Base-by-base conservation (phyloP, 1,284 basidiomycete species). In the Boletellus deceptivus region DNA sequence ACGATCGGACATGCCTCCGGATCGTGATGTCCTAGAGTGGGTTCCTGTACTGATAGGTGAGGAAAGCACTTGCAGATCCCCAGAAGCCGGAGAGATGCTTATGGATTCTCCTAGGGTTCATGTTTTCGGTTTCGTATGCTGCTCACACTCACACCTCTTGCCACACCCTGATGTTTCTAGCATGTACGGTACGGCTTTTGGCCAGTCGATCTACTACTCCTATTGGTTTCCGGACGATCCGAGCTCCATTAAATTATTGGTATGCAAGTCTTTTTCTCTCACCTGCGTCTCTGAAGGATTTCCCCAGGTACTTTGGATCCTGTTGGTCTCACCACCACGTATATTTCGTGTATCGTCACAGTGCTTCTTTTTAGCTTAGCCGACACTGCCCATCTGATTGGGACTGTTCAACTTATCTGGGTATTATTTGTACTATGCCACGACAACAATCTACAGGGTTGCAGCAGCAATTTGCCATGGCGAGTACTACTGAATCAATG, bases 151-250 rank as follows among this genome's bases (percentile, higher is more conserved):
- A 1, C n/a, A 7, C 10, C n/a, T 11, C 13, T 40, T 17, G 7
- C 13, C 20, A 17, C 4, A 20, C 25, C 17, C 38, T 31, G n/a
- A 56, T 43, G 5, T 6, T 10, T 29, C 8, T 6, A 39, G 42
- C 29, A 38, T 46, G 49, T 60, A 60, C 3, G 59, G 57, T 17
- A 27, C 14, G 0, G 48, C 49, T n/a, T 18, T 59, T 13, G 46
- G 48, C 11, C 57, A 60, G 25, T 49, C 45, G 5, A 33, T 48
- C 20, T 58, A 42, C 27, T 59, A 59, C 20, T 6, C 5, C 3
- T 17, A 5, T 29, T 58, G 43, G 48, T 58, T 58, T 47, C 55
- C 58, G n/a, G 8, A 49, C 0, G 58, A 59, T 17, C 29, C 33
- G 13, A 47, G 17, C 17, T 25, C 10, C 16, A 31, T 41, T 0